Conservation (phyloP, 768 basidiomycete genomes). For the Boletales sp. region DNA sequence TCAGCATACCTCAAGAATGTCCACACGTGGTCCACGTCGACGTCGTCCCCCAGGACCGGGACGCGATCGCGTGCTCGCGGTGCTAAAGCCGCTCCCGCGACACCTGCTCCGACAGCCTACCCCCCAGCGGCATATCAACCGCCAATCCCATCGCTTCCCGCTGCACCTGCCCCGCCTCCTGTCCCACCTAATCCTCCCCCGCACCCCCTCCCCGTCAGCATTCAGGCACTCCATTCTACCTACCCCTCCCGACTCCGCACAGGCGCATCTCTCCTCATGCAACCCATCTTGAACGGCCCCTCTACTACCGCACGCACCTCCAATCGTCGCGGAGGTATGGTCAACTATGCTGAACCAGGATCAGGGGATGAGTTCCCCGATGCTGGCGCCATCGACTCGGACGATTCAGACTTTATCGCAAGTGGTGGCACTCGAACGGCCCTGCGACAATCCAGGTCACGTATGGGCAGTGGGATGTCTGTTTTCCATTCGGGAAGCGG, state of each 20-base stretch:
- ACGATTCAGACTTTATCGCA: constrained; percentile 78
- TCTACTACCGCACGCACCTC: constrained; percentile 43
- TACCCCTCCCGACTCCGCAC: constrained; percentile 91
- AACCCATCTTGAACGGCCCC: constrained; percentile 63
- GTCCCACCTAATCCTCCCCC: constrained; percentile 47
- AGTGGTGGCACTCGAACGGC: constrained; percentile 61
- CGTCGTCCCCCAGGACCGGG: constrained; percentile 43
- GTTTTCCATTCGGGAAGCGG: constrained; percentile 56
- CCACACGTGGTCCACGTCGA: constrained; percentile 62
- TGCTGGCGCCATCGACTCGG: constrained; percentile 77
- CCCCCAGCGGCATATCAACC: constrained; percentile 38
- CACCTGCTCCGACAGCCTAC: constrained; percentile 32
- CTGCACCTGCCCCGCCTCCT: constrained; percentile 23
- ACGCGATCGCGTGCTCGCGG: constrained; percentile 40
- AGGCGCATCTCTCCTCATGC: constrained; percentile 85
- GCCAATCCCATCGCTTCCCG: constrained; percentile 29
- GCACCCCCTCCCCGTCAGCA: constrained; percentile 53
- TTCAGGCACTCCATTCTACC: constrained; percentile 76
- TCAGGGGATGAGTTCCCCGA: constrained; percentile 81
- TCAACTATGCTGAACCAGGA: constrained; percentile 86
- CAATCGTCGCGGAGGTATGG: constrained; percentile 59
- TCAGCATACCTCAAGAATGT: constrained; percentile 67
- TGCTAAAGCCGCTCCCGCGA: constrained; percentile 38
- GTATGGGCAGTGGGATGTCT: constrained; percentile 46
- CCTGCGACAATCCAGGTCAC: constrained; percentile 43